These are phyloP conservation scores for Cladosporium sp. DNA, from an alignment of 2,329 filamentous ascomycete genomes.

Conservation along the genomic window DNA sequence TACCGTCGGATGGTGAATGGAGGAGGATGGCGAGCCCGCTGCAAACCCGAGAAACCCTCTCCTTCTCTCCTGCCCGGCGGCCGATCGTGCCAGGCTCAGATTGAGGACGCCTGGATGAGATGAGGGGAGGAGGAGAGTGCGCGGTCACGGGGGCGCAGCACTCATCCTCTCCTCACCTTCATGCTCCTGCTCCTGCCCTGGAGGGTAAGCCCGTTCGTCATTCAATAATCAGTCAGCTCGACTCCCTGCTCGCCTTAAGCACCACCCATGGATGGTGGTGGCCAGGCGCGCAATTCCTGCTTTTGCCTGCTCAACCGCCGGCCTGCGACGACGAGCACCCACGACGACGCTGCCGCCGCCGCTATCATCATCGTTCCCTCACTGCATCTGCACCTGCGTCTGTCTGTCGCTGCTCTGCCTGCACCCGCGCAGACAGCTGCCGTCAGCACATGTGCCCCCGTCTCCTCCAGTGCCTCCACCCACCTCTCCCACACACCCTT, in stretches of 20 bases:
- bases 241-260: not conserved
- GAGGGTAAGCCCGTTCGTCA: not conserved
- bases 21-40: not conserved
- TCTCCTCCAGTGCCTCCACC: not conserved
- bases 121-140: slow-evolving; percentile 2
- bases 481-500: not conserved
- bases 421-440: slow-evolving; percentile 16
- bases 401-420: slow-evolving; percentile 4
- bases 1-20: not conserved
- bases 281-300: not conserved
- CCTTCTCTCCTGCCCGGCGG: not conserved
- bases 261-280: not conserved
- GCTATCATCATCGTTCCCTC: not conserved
- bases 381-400: slow-evolving; percentile 5
- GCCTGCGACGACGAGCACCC: not conserved
- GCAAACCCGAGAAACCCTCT: not conserved
- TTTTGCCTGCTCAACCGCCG: not conserved
- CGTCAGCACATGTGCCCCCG: slow-evolving; percentile 13
- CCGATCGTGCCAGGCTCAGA: not conserved
- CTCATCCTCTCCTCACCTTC: not conserved
- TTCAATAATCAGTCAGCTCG: not conserved
- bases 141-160: slow-evolving; percentile 3
- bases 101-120: not conserved
- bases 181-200: not conserved
- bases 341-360: not conserved